A percentile compares a stretch with the other conserved stretches of the same genome.
phyloP scores from a whole-genome alignment of 768 basidiomycete species.

The Tylopilus sp. region DNA sequence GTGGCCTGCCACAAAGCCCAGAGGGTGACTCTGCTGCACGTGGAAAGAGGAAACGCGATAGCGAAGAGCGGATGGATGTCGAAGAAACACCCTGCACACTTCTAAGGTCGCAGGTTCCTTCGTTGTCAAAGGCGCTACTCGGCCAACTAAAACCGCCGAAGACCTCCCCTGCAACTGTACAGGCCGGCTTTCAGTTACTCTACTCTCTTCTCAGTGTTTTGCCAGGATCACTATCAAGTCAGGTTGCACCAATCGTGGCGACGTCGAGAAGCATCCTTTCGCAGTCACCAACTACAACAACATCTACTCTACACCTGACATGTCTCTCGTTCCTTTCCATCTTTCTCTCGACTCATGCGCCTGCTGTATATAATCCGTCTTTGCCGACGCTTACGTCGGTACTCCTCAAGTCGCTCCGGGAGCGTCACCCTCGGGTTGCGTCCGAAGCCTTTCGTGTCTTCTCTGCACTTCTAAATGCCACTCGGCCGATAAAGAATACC shows the following conservation, averaged over 20 bases:
- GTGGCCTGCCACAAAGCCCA: slow-evolving; percentile 53
- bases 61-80: slow-evolving; percentile 69
- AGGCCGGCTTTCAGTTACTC: slow-evolving; percentile 82
- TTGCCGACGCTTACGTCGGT: slow-evolving; percentile 70
- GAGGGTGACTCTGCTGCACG: slow-evolving; percentile 45
- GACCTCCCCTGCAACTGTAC: slow-evolving; percentile 71
- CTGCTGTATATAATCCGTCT: slow-evolving; percentile 53
- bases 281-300: slow-evolving; percentile 67
- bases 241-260: slow-evolving; percentile 59
- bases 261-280: slow-evolving; percentile 64
- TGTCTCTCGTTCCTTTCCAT: slow-evolving; percentile 81
- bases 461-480: slow-evolving; percentile 73
- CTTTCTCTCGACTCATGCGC: slow-evolving; percentile 69
- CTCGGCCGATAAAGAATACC: slow-evolving; percentile 61
- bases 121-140: slow-evolving; percentile 75
- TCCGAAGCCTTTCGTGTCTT: slow-evolving; percentile 88
- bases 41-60: slow-evolving; percentile 76
- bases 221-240: slow-evolving; percentile 75
- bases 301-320: slow-evolving; percentile 78
- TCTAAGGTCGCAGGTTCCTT: slow-evolving; percentile 71
- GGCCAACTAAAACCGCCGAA: slow-evolving; percentile 83
- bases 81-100: slow-evolving; percentile 71
- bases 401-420: slow-evolving; percentile 68
- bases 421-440: slow-evolving; percentile 86
- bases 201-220: slow-evolving; percentile 74